Evolutionary conservation across 2,329 filamentous ascomycete genomes (phyloP).

Genomic region (Hypoxylon sp.): DNA sequence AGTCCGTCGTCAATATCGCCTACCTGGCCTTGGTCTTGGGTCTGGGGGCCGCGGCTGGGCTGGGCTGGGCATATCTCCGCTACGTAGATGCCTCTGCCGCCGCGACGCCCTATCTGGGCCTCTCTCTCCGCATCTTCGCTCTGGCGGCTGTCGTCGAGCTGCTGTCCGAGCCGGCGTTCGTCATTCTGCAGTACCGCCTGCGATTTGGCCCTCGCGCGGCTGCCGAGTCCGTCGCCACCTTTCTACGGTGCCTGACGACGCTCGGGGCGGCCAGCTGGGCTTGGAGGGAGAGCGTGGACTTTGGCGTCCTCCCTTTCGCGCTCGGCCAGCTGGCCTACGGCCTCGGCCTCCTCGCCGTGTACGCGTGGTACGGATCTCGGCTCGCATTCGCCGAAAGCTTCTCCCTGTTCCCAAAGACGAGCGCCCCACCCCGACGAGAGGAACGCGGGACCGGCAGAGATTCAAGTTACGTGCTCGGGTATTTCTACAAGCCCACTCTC

Average conservation of each 20-base stretch:
- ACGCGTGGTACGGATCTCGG: conserved; percentile 66
- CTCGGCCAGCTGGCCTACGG: conserved; percentile 85
- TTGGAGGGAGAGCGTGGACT: conserved; percentile 56
- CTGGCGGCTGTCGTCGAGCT: conserved; percentile 74
- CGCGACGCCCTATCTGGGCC: conserved; percentile 69
- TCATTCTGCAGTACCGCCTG: conserved; percentile 82
- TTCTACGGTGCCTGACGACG: conserved; percentile 77
- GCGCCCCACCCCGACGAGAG: conserved; percentile 41
- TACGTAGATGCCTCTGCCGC: conserved; percentile 57
- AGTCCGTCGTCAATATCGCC: conserved; percentile 87
- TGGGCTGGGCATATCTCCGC: conserved; percentile 74
- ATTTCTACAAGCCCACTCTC: conserved; percentile 75
- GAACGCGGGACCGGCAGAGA: background rate
- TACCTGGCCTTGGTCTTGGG: conserved; percentile 80
- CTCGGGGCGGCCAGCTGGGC: conserved; percentile 75
- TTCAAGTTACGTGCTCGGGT: conserved; percentile 59
- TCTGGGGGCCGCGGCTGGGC: conserved; percentile 64
- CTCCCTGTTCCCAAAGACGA: conserved; percentile 66
- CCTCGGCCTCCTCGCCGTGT: conserved; percentile 71
- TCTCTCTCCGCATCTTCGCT: conserved; percentile 63
- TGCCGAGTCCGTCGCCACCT: conserved; percentile 84
- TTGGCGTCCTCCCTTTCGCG: conserved; percentile 88
- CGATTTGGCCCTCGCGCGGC: conserved; percentile 80
- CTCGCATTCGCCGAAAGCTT: conserved; percentile 68
- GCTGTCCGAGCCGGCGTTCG: conserved; percentile 86